A percentile compares a stretch with the other conserved stretches of the same genome.
Conservation (phyloP, 179 eudicot genomes). For the Beta corolliflora region DNA sequence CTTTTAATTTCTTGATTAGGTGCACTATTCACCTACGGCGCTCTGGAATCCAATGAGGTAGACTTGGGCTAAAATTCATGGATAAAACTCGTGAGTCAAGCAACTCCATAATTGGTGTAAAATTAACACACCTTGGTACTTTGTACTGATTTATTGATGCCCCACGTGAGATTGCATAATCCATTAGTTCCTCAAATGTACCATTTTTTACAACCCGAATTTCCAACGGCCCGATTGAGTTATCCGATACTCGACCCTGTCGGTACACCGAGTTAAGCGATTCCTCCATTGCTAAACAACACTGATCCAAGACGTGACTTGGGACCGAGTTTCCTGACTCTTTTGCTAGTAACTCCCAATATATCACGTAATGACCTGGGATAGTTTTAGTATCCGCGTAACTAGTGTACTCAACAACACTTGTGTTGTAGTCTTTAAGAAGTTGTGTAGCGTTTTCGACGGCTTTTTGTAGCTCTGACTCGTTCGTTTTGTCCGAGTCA, state of each 20-base stretch:
- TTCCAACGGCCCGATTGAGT: constrained; percentile 71
- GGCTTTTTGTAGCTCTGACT: constrained; percentile 63
- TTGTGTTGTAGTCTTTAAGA: constrained; percentile 35
- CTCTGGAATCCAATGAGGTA: constrained; percentile 58
- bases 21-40: constrained; percentile 40
- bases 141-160: constrained; percentile 64
- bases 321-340: constrained; percentile 42
- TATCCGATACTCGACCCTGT: constrained; percentile 60
- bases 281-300: constrained; percentile 66
- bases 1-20: constrained; percentile 1
- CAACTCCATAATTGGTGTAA: constrained; percentile 60
- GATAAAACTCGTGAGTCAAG: constrained; percentile 59
- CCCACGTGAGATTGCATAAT: constrained; percentile 65
- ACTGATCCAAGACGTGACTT: constrained; percentile 39
- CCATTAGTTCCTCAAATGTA: constrained; percentile 65
- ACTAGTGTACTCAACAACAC: constrained; percentile 76
- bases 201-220: constrained; percentile 62
- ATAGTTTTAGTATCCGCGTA: constrained; percentile 61
- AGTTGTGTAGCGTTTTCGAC: constrained; percentile 51
- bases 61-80: constrained; percentile 49
- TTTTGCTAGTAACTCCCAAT: constrained; percentile 59
- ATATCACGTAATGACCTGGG: constrained; percentile 74
- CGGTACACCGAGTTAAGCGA: constrained; percentile 63
- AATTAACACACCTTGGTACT: constrained; percentile 69
- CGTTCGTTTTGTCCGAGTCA: constrained; percentile 73